phyloP scores from a whole-genome alignment of 2,329 filamentous ascomycete species.

The Rutstroemia sp. region DNA sequence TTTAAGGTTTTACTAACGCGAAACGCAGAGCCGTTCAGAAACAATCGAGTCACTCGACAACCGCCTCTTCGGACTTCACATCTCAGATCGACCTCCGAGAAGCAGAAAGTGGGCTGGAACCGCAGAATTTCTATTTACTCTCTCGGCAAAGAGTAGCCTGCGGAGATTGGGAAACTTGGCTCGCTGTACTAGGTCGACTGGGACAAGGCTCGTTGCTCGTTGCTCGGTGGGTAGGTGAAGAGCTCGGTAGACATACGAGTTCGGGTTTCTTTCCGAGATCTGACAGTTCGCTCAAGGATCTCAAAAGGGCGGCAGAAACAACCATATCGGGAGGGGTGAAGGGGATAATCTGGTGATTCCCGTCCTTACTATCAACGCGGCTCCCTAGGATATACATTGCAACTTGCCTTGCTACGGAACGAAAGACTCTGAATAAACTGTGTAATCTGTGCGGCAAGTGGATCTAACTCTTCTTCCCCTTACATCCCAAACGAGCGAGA shows the following conservation, averaged over 20 bases:
- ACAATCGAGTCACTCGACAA: too few relatives aligned
- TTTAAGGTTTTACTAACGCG: neutral
- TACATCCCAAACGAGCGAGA: conserved; percentile 2
- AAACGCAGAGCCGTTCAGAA: too few relatives aligned
- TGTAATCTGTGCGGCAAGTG: conserved; percentile 9
- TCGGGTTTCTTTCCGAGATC: conserved; percentile 1
- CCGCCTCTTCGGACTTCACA: neutral
- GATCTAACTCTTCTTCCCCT: conserved; percentile 10
- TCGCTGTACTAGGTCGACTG: neutral
- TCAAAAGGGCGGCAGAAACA: neutral
- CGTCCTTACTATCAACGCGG: neutral
- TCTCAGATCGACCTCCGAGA: conserved; percentile 2
- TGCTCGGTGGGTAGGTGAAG: neutral
- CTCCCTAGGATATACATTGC: neutral
- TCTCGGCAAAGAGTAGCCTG: neutral
- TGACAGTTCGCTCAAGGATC: neutral
- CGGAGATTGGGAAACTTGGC: conserved; percentile 8
- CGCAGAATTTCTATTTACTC: neutral
- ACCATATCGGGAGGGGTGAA: neutral
- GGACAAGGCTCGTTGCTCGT: neutral
- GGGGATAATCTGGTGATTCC: conserved; percentile 1
- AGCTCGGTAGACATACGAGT: neutral
- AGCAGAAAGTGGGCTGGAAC: conserved; percentile 8
- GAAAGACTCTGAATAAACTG: neutral
- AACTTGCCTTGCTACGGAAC: neutral